A percentile compares a stretch with the other conserved stretches of the same genome.
phyloP scores from a whole-genome alignment of 164 flowering plant species.

The Houttuynia cordata region DNA sequence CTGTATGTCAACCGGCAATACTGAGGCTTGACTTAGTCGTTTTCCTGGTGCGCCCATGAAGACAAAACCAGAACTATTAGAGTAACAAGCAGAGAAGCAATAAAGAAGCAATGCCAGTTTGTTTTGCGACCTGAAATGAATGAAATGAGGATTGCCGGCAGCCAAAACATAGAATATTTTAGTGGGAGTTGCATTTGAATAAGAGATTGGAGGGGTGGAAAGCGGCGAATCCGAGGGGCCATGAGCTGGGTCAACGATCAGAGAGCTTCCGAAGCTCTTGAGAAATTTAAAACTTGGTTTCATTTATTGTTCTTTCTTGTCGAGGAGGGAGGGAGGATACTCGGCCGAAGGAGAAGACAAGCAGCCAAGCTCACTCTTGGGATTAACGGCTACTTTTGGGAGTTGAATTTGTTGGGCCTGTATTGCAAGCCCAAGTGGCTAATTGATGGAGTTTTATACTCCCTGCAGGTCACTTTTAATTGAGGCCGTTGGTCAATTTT shows the following conservation, averaged over 20 bases:
- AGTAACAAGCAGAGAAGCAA: not conserved
- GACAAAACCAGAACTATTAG: not conserved
- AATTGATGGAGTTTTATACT: no score
- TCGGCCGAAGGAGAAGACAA: not conserved
- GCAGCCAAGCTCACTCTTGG: no score
- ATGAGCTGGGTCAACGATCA: constrained; percentile 1
- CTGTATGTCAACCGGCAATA: not conserved
- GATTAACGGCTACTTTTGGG: no score
- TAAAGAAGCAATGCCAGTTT: not conserved
- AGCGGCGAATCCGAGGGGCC: not conserved
- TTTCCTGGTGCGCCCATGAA: not conserved
- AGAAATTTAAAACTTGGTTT: not conserved
- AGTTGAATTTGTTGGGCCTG: no score
- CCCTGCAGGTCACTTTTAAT: no score
- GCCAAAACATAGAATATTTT: not conserved
- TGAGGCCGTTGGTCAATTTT: no score
- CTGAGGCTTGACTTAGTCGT: not conserved
- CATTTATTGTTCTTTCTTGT: not conserved
- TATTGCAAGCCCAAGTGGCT: no score
- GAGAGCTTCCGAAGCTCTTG: not conserved
- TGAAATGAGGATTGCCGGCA: constrained; percentile 1
- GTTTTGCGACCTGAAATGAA: not conserved
- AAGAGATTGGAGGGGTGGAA: not conserved
- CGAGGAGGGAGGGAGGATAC: no score
- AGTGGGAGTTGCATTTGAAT: not conserved